phyloP scores from a whole-genome alignment of 2,329 filamentous ascomycete genomes.

The Fusarium vanettenii region DNA sequence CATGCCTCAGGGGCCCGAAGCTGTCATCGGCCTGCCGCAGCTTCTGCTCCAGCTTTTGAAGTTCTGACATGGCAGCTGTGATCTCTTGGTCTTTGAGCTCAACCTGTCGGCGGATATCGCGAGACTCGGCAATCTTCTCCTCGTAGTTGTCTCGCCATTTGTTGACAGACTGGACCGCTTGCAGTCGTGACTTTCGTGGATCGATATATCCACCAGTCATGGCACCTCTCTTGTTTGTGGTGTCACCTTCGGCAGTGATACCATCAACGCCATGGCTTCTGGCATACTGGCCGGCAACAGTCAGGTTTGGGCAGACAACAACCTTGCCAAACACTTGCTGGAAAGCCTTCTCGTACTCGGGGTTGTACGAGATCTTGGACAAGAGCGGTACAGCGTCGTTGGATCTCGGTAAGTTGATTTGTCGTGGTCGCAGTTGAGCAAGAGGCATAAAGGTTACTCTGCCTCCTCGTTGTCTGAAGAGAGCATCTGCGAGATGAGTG shows the following conservation, averaged over 20 bases:
- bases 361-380: conserved; percentile 84
- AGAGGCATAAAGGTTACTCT: conserved; percentile 96
- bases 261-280: conserved; percentile 91
- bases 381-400: conserved; percentile 90
- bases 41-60: conserved; percentile 85
- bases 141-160: conserved; percentile 83
- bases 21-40: conserved; percentile 82
- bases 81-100: conserved; percentile 89
- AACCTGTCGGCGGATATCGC: conserved; percentile 75
- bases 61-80: conserved; percentile 83
- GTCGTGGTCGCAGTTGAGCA: conserved; percentile 79
- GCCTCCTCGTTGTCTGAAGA: conserved; percentile 84
- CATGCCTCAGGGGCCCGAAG: conserved; percentile 82
- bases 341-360: conserved; percentile 84
- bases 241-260: conserved; percentile 94
- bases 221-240: conserved; percentile 93
- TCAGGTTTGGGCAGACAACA: conserved; percentile 90
- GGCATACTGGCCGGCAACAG: conserved; percentile 89
- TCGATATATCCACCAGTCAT: conserved; percentile 97
- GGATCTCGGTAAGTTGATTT: conserved; percentile 82
- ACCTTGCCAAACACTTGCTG: conserved; percentile 96
- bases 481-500: conserved; percentile 80
- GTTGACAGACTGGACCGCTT: conserved; percentile 80
- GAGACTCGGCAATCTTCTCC: conserved; percentile 69
- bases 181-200: conserved; percentile 84